phyloP scores from a whole-genome alignment of 306 rosid genomes.

The Ceratonia siliqua region DNA sequence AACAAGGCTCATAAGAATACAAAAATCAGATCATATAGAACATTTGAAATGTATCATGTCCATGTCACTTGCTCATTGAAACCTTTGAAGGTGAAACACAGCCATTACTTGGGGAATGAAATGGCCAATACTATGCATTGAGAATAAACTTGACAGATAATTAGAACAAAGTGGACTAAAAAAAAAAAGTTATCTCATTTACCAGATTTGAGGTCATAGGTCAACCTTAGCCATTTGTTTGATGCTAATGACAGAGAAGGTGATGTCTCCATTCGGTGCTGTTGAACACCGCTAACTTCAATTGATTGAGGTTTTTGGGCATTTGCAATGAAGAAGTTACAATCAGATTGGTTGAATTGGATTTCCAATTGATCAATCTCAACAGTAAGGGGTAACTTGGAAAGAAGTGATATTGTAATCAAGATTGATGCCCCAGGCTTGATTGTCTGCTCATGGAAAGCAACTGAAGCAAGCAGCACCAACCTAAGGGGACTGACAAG shows the following conservation, averaged over 20 bases:
- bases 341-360: constrained; percentile 82
- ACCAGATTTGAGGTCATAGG: constrained; percentile 82
- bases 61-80: constrained; percentile 20
- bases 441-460: constrained; percentile 83
- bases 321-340: constrained; percentile 73
- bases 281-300: constrained; percentile 49
- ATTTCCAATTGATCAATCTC: constrained; percentile 81
- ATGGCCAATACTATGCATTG: background rate
- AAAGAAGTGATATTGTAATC: constrained; percentile 77
- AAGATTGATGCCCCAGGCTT: constrained; percentile 70
- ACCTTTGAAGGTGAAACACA: background rate
- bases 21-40: constrained; percentile 15
- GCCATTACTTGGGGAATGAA: background rate
- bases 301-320: constrained; percentile 52
- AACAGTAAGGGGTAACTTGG: constrained; percentile 70
- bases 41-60: background rate
- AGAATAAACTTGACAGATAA: constrained; percentile 16
- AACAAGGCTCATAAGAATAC: constrained; percentile 10
- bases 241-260: constrained; percentile 66
- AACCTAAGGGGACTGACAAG: constrained; percentile 87
- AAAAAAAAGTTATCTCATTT: constrained; percentile 29
- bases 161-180: constrained; percentile 4
- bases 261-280: constrained; percentile 52
- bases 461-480: constrained; percentile 91
- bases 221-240: constrained; percentile 89